Evolutionary conservation across 1,284 basidiomycete genomes (phyloP).

Genomic region (Ustilago shanxiensis): DNA sequence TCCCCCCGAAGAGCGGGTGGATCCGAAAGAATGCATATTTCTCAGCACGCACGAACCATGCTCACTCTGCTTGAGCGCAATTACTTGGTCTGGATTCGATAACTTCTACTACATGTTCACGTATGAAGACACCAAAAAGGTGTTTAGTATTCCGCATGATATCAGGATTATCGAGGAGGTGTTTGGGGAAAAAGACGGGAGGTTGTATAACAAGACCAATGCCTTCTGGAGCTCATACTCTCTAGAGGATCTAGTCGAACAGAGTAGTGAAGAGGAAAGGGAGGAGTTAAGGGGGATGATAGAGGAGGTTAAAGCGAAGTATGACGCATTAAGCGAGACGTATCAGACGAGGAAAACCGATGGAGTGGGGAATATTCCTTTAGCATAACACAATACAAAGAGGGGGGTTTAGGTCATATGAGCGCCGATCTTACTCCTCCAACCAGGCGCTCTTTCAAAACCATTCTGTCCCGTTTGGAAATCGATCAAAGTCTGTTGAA

Average conservation of each 20-base stretch:
- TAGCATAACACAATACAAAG: neutral
- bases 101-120: slow-evolving; percentile 40
- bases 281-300: neutral
- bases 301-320: slow-evolving; percentile 7
- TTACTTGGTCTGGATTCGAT: slow-evolving; percentile 37
- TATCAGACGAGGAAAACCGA: slow-evolving; percentile 14
- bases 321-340: slow-evolving; percentile 6
- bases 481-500: slow-evolving; percentile 84
- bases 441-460: slow-evolving; percentile 88
- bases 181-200: neutral
- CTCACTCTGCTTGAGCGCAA: slow-evolving; percentile 26
- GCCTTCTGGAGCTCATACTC: slow-evolving; percentile 14
- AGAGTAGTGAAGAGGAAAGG: neutral
- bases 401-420: slow-evolving; percentile 12
- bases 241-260: slow-evolving; percentile 12
- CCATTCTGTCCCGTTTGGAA: slow-evolving; percentile 85
- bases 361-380: slow-evolving; percentile 7
- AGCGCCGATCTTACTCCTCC: slow-evolving; percentile 81
- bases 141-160: slow-evolving; percentile 30
- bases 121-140: slow-evolving; percentile 18
- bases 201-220: slow-evolving; percentile 26
- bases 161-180: slow-evolving; percentile 28
- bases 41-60: slow-evolving; percentile 37
- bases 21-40: slow-evolving; percentile 26
- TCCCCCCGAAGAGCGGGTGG: accelerated